These are phyloP conservation scores for Didymella pinodella DNA, from an alignment of 2,329 filamentous ascomycete species.

Conservation along the genomic window DNA sequence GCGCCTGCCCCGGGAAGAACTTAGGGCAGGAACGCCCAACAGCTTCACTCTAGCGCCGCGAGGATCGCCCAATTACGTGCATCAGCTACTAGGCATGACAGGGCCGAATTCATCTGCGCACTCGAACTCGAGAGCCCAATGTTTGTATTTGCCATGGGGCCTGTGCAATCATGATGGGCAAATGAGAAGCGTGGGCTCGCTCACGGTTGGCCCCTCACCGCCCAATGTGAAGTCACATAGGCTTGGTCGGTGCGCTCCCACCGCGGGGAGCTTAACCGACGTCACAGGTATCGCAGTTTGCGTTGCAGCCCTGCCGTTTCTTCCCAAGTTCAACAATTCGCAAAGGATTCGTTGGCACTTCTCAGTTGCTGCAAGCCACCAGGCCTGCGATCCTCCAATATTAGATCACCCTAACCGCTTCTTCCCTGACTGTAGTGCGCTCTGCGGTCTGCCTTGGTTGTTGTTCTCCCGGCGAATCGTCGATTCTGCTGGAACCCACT, in stretches of 20 bases:
- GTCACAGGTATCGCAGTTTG: conserved; percentile 21
- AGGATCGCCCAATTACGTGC: conserved; percentile 11
- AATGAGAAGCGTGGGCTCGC: conserved; percentile 6
- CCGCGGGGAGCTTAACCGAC: conserved; percentile 20
- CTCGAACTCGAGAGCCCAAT: conserved; percentile 8
- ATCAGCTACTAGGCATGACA: conserved; percentile 1
- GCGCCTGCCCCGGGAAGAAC: conserved; percentile 9
- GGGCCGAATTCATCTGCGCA: conserved; percentile 12
- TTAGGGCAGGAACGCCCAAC: conserved; percentile 18
- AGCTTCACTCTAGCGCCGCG: conserved; percentile 20
- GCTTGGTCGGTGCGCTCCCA: conserved; percentile 14
- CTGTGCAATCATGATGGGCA: conserved; percentile 6
- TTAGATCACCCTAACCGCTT: conserved; percentile 23
- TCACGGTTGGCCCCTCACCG: conserved; percentile 16
- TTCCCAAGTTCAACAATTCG: conserved; percentile 11
- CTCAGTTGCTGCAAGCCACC: conserved; percentile 26
- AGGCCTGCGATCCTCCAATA: conserved; percentile 18
- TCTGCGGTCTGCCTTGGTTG: conserved; percentile 21
- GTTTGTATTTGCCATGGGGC: conserved; percentile 13
- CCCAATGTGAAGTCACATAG: conserved; percentile 5
- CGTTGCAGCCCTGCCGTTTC: conserved; percentile 8
- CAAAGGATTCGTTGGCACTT: conserved; percentile 15
- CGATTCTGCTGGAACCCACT: conserved; percentile 42
- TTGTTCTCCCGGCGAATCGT: conserved; percentile 26
- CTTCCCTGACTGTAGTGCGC: conserved; percentile 20